Evolutionary conservation across 208 protist genomes (phyloP).

Genomic region (Trypanosoma brucei): DNA sequence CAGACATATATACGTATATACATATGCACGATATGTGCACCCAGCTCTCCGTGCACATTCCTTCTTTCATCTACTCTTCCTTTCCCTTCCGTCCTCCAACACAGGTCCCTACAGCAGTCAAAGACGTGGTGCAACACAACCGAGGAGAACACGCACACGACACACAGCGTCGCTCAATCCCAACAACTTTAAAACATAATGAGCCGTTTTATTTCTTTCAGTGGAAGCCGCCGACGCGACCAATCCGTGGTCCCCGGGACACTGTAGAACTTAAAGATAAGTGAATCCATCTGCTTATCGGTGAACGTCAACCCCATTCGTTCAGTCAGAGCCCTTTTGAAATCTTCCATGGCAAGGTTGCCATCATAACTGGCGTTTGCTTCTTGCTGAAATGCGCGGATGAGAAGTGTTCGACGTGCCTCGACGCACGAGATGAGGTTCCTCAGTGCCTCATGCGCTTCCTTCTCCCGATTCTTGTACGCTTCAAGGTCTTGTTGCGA

Average conservation of each 20-base stretch:
- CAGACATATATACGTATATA: too few relatives aligned
- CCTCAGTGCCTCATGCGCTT: constrained; percentile 55
- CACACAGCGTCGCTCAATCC: neutral
- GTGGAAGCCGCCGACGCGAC: constrained; percentile 51
- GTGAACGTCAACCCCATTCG: constrained; percentile 62
- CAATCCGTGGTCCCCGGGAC: constrained; percentile 50
- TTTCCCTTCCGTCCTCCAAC: too few relatives aligned
- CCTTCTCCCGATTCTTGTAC: constrained; percentile 23
- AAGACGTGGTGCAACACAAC: too few relatives aligned
- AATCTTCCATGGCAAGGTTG: constrained; percentile 70
- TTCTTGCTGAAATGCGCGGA: constrained; percentile 54
- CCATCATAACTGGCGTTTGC: constrained; percentile 70
- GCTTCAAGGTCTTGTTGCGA: constrained; percentile 25
- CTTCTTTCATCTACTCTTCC: too few relatives aligned
- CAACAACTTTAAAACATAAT: constrained; percentile 35
- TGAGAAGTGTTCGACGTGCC: constrained; percentile 70
- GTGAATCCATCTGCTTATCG: constrained; percentile 59
- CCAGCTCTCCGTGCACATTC: too few relatives aligned
- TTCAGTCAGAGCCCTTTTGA: constrained; percentile 46
- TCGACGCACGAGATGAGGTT: constrained; percentile 69
- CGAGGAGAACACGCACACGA: too few relatives aligned
- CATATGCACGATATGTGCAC: too few relatives aligned
- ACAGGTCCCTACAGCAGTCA: too few relatives aligned
- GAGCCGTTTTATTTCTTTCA: constrained; percentile 62
- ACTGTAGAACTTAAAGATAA: constrained; percentile 86